A percentile compares a stretch with the other conserved stretches of the same genome.
phyloP scores from a whole-genome alignment of 176 grass and related monocot genomes.

The Aegilops sharonensis region DNA sequence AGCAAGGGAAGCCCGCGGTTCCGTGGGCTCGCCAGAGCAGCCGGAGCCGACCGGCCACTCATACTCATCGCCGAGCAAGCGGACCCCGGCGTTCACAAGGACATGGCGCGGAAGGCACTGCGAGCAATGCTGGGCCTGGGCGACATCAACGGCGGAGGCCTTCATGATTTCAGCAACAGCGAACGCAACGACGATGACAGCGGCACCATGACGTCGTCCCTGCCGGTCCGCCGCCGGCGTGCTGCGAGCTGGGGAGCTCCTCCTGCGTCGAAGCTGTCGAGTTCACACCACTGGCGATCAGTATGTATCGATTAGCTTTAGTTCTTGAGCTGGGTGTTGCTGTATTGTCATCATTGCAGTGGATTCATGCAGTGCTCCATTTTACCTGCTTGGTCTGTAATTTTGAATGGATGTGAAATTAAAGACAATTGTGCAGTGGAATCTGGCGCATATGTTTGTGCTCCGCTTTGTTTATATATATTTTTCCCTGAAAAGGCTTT shows the following conservation, averaged over 20 bases:
- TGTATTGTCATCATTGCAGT: background rate
- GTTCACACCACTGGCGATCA: slow-evolving; percentile 49
- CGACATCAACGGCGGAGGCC: background rate
- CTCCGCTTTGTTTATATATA: background rate
- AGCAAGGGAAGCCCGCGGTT: slow-evolving; percentile 72
- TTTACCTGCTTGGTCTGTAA: slow-evolving; percentile 1
- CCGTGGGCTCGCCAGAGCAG: slow-evolving; percentile 64
- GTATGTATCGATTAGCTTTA: slow-evolving; percentile 27
- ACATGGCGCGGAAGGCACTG: slow-evolving; percentile 64
- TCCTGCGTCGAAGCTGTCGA: slow-evolving; percentile 9
- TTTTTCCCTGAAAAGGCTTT: too few species aligned
- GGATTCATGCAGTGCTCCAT: slow-evolving; percentile 18
- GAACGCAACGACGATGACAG: slow-evolving; percentile 21
- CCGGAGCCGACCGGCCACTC: slow-evolving; percentile 54
- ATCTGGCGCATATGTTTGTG: slow-evolving; percentile 1
- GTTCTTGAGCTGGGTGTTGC: background rate
- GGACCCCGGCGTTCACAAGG: slow-evolving; percentile 30
- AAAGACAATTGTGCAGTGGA: background rate
- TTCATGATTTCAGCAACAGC: background rate
- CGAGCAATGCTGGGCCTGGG: slow-evolving; percentile 29
- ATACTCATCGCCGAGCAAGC: slow-evolving; percentile 39
- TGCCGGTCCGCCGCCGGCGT: slow-evolving; percentile 43
- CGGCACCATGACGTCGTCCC: slow-evolving; percentile 26
- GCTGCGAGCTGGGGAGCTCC: slow-evolving; percentile 32
- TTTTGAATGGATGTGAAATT: slow-evolving; percentile 34